A percentile compares a stretch with the other conserved stretches of the same genome.
phyloP scores from a whole-genome alignment of 129 eudicot genomes.

The Tanacetum coccineum region DNA sequence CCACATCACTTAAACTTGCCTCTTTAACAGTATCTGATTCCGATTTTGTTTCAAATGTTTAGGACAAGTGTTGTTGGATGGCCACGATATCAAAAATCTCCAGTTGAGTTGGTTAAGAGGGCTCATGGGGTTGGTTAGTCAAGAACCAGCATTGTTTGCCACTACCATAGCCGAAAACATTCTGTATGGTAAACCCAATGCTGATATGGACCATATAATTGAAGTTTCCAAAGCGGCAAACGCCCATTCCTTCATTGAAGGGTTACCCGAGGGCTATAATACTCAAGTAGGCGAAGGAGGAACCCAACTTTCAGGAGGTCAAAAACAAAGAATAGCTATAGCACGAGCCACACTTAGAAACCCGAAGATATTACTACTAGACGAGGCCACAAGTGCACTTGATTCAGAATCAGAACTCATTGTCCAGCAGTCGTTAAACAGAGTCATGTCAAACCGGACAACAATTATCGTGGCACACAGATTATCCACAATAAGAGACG shows the following conservation, averaged over 20 bases:
- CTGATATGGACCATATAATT: slow-evolving; percentile 46
- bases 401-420: slow-evolving; percentile 74
- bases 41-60: background rate
- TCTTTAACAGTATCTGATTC: background rate
- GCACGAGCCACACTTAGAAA: slow-evolving; percentile 76
- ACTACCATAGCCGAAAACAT: slow-evolving; percentile 76
- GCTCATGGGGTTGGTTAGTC: slow-evolving; percentile 84
- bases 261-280: slow-evolving; percentile 56
- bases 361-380: slow-evolving; percentile 72
- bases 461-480: slow-evolving; percentile 73
- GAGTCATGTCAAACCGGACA: slow-evolving; percentile 57
- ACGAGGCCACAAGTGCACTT: slow-evolving; percentile 92
- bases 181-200: slow-evolving; percentile 57
- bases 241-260: slow-evolving; percentile 62
- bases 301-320: slow-evolving; percentile 84
- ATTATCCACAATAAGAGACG: slow-evolving; percentile 61
- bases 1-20: background rate
- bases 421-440: slow-evolving; percentile 62
- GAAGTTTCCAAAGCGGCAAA: slow-evolving; percentile 67
- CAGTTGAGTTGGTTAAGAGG: slow-evolving; percentile 73
- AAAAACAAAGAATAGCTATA: slow-evolving; percentile 78
- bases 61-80: slow-evolving; percentile 70
- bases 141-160: slow-evolving; percentile 84
- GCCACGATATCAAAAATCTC: slow-evolving; percentile 46
- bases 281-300: slow-evolving; percentile 96